Percentiles rank a stretch among this genome's conserved stretches.
Conservation (phyloP, 768 basidiomycete species). For the Sporobolomyces phaffii region DNA sequence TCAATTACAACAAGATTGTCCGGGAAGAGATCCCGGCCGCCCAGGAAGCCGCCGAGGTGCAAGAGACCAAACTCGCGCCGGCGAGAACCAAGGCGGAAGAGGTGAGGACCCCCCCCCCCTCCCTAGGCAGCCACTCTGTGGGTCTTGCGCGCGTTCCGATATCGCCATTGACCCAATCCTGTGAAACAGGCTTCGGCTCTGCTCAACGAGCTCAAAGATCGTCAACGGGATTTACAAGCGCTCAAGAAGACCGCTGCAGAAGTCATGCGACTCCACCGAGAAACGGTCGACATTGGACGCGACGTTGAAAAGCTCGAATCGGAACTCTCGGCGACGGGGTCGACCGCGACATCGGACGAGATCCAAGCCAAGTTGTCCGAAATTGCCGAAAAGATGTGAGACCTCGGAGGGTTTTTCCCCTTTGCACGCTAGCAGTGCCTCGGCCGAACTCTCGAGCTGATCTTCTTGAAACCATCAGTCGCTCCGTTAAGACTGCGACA, state of each 20-base stretch:
- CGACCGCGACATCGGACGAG: conserved; percentile 73
- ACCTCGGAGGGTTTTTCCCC: no score
- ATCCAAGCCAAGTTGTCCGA: conserved; percentile 70
- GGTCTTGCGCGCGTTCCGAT: not conserved
- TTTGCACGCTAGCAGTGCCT: no score
- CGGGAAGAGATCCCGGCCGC: conserved; percentile 61
- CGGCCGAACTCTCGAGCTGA: no score
- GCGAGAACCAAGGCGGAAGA: conserved; percentile 58
- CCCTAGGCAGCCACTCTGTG: not conserved
- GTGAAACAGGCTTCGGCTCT: not conserved
- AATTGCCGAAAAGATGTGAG: conserved; percentile 63
- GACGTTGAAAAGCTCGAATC: conserved; percentile 63
- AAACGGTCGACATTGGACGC: conserved; percentile 51
- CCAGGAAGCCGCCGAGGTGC: conserved; percentile 57
- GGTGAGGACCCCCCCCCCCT: conserved; percentile 48
- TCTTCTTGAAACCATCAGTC: no score
- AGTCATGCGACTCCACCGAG: conserved; percentile 55
- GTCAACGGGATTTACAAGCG: conserved; percentile 51
- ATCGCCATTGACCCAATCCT: no score
- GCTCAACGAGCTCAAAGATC: conserved; percentile 28
- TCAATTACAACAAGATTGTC: conserved; percentile 56
- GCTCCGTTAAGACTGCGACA: conserved; percentile 46
- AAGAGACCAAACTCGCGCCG: conserved; percentile 56
- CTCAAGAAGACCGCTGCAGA: conserved; percentile 61
- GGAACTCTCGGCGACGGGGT: conserved; percentile 65